Base-by-base conservation (phyloP, 345 rosid genomes). In the Lepidium sativum region DNA sequence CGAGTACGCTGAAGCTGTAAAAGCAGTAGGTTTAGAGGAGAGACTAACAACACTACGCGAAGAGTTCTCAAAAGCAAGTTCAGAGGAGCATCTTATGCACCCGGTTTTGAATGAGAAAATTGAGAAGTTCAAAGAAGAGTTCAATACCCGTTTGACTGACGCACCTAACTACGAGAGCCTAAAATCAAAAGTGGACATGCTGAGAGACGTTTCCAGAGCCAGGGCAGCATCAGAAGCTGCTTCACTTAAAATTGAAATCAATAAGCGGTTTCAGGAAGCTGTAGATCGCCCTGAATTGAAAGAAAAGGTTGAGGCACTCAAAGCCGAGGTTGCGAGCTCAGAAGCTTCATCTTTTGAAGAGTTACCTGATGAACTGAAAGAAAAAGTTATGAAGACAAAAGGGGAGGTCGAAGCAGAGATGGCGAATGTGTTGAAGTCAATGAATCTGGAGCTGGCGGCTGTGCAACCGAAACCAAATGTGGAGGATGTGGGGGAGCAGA, bases 1-100 rank as follows among this genome's bases (percentile, higher is more conserved):
- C n/a, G 98, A 89, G 77, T 84, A 68, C 63, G 58, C 80, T 37
- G 81, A 82, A 76, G 97, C 98, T 54, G 75, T 77, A 42, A 79
- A 73, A 56, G 82, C 84, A 17, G 6, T 80, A 69, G 96, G 88
- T 53, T 69, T 84, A 60, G 63, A 78, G 54, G 94, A 82, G 67
- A 83, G 84, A 75, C 62, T 75, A 31, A 68, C 57, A 1, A 60
- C 62, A 25, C 25, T 87, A 68, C 86, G 76, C 5, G 77, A 77
- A 62, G 89, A 87, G 70, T 73, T 83, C 69, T 60, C 73, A 1
- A 81, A 77, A 70, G 84, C 73, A 9, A 80, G 74, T 65, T 67
- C 85, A 32, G 79, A 71, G 70, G 84, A 77, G 62, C 86, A 82
- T 42, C 82, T 79, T 32, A 75, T 75, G 82, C 73, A 87, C 64